phyloP scores from a whole-genome alignment of 116 monocot species.

The Zostera marina region DNA sequence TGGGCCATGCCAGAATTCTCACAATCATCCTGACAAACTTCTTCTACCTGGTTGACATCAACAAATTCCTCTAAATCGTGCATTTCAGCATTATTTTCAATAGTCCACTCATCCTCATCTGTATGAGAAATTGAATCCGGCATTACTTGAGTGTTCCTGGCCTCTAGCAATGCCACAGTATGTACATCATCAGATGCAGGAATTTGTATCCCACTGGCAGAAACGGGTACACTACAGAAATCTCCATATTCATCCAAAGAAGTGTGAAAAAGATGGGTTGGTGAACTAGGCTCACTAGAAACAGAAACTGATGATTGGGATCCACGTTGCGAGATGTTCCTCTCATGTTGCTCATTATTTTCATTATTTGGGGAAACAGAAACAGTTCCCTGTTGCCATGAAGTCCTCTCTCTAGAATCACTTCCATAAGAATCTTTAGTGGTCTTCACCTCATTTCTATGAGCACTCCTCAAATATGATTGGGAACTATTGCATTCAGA shows the following conservation, averaged over 20 bases:
- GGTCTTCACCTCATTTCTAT: slow-evolving; percentile 18
- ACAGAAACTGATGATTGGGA: slow-evolving; percentile 84
- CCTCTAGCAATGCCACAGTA: slow-evolving; percentile 8
- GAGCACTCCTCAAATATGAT: slow-evolving; percentile 8
- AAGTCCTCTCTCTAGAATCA: slow-evolving; percentile 22
- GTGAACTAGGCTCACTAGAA: slow-evolving; percentile 75
- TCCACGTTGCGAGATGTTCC: slow-evolving; percentile 38
- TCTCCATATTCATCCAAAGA: slow-evolving; percentile 70
- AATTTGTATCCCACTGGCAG: slow-evolving; percentile 26
- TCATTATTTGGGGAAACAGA: slow-evolving; percentile 15
- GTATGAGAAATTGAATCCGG: slow-evolving; percentile 15
- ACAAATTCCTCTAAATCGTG: slow-evolving; percentile 46
- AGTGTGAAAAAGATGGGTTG: slow-evolving; percentile 68
- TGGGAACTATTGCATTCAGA: slow-evolving; percentile 21
- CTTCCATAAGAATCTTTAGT: slow-evolving; percentile 17
- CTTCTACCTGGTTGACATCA: slow-evolving; percentile 41
- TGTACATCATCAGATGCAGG: slow-evolving; percentile 31
- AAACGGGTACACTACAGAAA: slow-evolving; percentile 27
- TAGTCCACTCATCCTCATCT: slow-evolving; percentile 76
- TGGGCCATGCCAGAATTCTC: slow-evolving; percentile 24
- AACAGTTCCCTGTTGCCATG: slow-evolving; percentile 13
- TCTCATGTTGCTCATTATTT: slow-evolving; percentile 17
- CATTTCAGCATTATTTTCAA: slow-evolving; percentile 42
- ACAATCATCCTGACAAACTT: slow-evolving; percentile 35
- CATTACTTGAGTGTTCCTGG: slow-evolving; percentile 10